Percentiles rank a stretch among this genome's conserved stretches.
These are phyloP conservation scores for Penicillium alfredii DNA, from an alignment of 495 filamentous ascomycete genomes.

Conservation along the genomic window DNA sequence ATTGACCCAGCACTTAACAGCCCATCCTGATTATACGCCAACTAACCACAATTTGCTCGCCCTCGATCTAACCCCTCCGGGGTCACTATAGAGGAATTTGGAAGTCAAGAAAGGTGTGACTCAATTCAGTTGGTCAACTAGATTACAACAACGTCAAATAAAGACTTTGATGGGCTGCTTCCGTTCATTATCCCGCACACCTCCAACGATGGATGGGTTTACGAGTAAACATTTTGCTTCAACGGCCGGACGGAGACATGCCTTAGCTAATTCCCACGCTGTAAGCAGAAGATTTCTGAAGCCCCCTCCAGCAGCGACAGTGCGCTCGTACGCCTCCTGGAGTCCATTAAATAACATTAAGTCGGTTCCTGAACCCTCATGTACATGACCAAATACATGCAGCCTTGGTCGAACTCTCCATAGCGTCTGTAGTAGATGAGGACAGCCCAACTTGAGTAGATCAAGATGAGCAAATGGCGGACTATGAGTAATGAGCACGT, in stretches of 20 bases:
- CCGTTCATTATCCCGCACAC: slow-evolving; percentile 20
- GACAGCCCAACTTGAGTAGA: slow-evolving; percentile 51
- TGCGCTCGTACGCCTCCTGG: slow-evolving; percentile 18
- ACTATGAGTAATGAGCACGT: slow-evolving; percentile 72
- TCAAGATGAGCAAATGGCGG: slow-evolving; percentile 58
- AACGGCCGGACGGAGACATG: background rate
- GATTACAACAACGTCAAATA: slow-evolving; percentile 8
- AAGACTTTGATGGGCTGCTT: slow-evolving; percentile 12
- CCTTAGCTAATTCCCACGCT: slow-evolving; percentile 9
- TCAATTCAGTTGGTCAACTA: slow-evolving; percentile 1
- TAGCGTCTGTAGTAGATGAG: slow-evolving; percentile 53
- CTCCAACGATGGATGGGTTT: slow-evolving; percentile 20
- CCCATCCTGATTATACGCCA: background rate
- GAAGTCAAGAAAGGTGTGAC: background rate
- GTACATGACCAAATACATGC: slow-evolving; percentile 75
- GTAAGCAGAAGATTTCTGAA: slow-evolving; percentile 15
- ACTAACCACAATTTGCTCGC: background rate
- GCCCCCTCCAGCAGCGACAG: slow-evolving; percentile 13
- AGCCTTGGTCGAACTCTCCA: slow-evolving; percentile 61
- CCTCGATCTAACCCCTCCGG: background rate
- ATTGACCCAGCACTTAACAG: background rate
- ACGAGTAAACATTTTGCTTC: slow-evolving; percentile 25
- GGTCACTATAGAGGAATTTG: background rate
- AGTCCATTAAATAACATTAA: slow-evolving; percentile 17
- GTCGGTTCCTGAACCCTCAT: slow-evolving; percentile 51